Evolutionary conservation across 208 protist genomes (phyloP).

Genomic region (Acanthamoeba triangularis): DNA sequence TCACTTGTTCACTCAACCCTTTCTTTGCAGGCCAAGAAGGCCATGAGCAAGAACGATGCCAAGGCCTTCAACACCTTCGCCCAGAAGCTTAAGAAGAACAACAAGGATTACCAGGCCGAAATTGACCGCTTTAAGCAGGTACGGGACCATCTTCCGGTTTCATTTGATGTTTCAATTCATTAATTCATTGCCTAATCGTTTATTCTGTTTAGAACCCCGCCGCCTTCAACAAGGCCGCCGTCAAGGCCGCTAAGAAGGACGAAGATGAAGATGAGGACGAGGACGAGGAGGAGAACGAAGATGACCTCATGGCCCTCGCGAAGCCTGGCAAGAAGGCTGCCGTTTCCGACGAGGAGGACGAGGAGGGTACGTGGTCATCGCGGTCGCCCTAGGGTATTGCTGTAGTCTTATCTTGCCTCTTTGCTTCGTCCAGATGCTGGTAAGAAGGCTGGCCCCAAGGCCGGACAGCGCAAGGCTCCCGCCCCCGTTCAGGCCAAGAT

Average conservation of each 20-base stretch:
- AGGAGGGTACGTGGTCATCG: background rate
- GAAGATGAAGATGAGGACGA: conserved; percentile 49
- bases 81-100: conserved; percentile 69
- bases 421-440: background rate
- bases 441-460: background rate
- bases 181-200: too few relatives aligned
- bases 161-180: too few relatives aligned
- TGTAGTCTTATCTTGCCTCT: background rate
- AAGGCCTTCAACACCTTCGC: conserved; percentile 51
- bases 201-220: background rate
- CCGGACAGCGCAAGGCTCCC: background rate
- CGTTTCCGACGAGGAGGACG: conserved; percentile 39
- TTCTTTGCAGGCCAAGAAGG: conserved; percentile 41
- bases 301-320: background rate
- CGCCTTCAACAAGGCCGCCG: conserved; percentile 52
- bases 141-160: too few relatives aligned
- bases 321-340: background rate
- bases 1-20: background rate
- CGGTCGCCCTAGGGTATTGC: background rate
- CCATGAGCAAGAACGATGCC: conserved; percentile 39
- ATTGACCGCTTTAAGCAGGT: conserved; percentile 50
- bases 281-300: background rate
- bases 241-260: conserved; percentile 24
- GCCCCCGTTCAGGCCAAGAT: conserved; percentile 15
- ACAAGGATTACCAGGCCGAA: conserved; percentile 61